Evolutionary conservation across 2,329 filamentous ascomycete genomes (phyloP), one percentile per base, ranked within the genome.

Genomic region (Pezicula radicicola): DNA sequence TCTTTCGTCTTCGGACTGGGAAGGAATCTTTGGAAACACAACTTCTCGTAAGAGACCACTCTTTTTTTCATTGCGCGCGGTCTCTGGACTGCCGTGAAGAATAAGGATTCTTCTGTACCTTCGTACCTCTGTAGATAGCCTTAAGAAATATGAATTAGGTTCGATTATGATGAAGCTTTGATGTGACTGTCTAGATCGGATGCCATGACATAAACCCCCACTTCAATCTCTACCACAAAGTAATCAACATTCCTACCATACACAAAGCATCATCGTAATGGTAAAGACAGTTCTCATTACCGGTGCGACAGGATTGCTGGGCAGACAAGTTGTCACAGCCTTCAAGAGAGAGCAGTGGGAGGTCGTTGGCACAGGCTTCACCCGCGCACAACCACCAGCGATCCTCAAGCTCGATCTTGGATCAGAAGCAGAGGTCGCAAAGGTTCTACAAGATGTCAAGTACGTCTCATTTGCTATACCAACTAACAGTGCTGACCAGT

Each of bases 301-400:
- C 6, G 91, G 91, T 52, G 91, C 90, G 36, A 93, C 88, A 18
- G 91, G 91, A 50, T 78, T 96, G 10, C 79, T 96, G 2, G 91
- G 92, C 46, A 83, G 91, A 41, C 84, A 94, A 68, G 87, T 96
- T 10, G 76, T 86, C 50, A 81, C 79, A 55, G 81, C 81, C 12
- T 96, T 96, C 67, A 75, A 84, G 49, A 70, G 78, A 51, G 78
- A 76, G 28, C 77, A 79, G 36, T 96, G 90, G 82, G 73, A 75
- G n/a, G 83, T 84, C 52, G 84, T 85, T 58, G 88, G 89, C 45
- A 87, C 87, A 3, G 89, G 89, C 15, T 82, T 87, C 66, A 88
- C 84, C 10, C 81, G 91, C 49, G 87, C 89, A 25, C 82, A 85
- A 57, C 87, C 88, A 41, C 79, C 84, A 6, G 78, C 83, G 9